phyloP scores from a whole-genome alignment of 2,329 filamentous ascomycete genomes.

The Mycogone perniciosa region DNA sequence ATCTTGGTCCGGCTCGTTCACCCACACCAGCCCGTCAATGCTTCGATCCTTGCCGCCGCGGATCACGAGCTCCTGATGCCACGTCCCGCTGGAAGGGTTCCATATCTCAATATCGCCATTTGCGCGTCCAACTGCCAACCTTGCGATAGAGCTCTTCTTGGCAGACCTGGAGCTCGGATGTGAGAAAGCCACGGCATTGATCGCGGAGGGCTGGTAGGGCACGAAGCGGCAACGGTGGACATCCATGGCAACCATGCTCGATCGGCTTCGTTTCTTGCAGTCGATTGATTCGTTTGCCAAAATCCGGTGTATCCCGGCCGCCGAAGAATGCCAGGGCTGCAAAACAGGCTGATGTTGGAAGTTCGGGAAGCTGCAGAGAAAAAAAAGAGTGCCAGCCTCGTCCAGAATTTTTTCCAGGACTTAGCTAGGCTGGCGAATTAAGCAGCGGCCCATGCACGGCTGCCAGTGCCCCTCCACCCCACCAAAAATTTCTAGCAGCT shows the following conservation, averaged over 20 bases:
- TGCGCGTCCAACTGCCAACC: conserved; percentile 82
- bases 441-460: conserved; percentile 29
- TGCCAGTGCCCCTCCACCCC: conserved; percentile 26
- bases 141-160: conserved; percentile 49
- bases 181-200: conserved; percentile 93
- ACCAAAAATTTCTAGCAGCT: conserved; percentile 2
- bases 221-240: conserved; percentile 97
- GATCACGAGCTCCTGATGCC: conserved; percentile 86
- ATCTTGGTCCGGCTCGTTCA: conserved; percentile 71
- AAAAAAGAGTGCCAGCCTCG: conserved; percentile 26
- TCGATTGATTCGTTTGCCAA: conserved; percentile 2
- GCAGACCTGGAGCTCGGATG: conserved; percentile 52
- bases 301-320: background rate
- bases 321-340: conserved; percentile 15
- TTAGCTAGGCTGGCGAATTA: conserved; percentile 20
- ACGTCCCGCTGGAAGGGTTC: conserved; percentile 76
- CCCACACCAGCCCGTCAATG: conserved; percentile 88
- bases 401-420: conserved; percentile 29
- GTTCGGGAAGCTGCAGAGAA: conserved; percentile 11
- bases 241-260: conserved; percentile 57
- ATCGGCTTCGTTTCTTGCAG: conserved; percentile 5
- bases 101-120: conserved; percentile 98
- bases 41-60: conserved; percentile 77
- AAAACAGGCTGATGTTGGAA: conserved; percentile 6
- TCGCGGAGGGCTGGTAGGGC: conserved; percentile 81